phyloP scores from a whole-genome alignment of 768 basidiomycete species.

The Pulveroboletus sp. region DNA sequence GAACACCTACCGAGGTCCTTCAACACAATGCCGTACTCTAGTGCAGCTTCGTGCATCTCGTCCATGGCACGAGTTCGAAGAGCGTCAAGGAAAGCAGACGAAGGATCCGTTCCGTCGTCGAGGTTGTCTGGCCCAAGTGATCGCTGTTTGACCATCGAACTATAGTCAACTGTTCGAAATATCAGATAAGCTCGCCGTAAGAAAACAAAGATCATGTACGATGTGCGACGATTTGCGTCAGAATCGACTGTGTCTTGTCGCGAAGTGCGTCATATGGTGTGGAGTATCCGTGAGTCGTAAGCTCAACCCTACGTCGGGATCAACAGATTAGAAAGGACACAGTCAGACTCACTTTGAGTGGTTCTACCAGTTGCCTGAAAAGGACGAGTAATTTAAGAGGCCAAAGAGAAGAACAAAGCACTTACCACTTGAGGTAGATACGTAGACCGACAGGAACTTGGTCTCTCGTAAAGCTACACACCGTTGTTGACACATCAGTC shows the following conservation, averaged over 20 bases:
- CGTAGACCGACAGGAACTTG: constrained; percentile 83
- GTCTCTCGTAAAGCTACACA: constrained; percentile 68
- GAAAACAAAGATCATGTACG: constrained; percentile 35
- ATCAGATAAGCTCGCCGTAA: not conserved
- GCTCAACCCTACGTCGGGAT: constrained; percentile 43
- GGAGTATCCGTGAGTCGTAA: constrained; percentile 79
- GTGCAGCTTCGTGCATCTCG: constrained; percentile 73
- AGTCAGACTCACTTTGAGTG: constrained; percentile 37
- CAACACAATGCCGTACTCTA: constrained; percentile 79
- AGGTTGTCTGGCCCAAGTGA: constrained; percentile 72
- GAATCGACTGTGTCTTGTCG: constrained; percentile 83
- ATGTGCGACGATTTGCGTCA: constrained; percentile 84
- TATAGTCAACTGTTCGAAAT: constrained; percentile 41
- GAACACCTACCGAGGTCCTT: constrained; percentile 63
- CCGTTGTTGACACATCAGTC: not conserved
- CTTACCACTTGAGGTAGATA: constrained; percentile 74
- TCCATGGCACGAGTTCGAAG: constrained; percentile 82
- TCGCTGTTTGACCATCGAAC: constrained; percentile 72
- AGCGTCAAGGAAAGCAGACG: constrained; percentile 78
- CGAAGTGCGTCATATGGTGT: constrained; percentile 75
- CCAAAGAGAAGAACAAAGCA: constrained; percentile 17
- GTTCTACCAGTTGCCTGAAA: constrained; percentile 45
- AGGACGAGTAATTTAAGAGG: not conserved
- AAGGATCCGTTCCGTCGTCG: constrained; percentile 64
- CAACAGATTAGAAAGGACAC: constrained; percentile 26